phyloP scores from a whole-genome alignment of 129 eudicot species.

The Sambucus nigra region DNA sequence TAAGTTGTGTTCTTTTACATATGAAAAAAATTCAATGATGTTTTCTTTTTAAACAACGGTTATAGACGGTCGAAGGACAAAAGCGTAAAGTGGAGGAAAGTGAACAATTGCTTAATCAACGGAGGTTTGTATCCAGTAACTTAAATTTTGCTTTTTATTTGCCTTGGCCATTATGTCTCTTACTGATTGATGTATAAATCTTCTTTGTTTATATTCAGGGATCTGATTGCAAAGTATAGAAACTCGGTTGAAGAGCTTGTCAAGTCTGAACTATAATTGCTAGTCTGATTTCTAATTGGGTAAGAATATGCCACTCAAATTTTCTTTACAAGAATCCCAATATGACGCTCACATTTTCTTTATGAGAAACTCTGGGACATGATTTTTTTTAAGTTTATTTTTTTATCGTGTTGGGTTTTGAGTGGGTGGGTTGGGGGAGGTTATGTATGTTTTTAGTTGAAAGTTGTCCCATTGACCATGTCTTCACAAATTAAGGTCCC shows the following conservation, averaged over 20 bases:
- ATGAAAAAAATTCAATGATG: background rate
- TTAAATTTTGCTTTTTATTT: background rate
- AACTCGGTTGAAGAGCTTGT: conserved; percentile 72
- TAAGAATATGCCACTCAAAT: background rate
- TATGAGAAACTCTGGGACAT: too few species aligned
- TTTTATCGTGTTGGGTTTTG: too few species aligned
- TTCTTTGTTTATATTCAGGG: conserved; percentile 35
- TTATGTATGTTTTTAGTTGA: background rate
- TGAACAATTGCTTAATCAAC: conserved; percentile 63
- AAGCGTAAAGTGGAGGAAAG: conserved; percentile 70
- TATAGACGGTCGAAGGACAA: conserved; percentile 84
- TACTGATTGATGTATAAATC: conserved; percentile 2
- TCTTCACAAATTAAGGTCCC: background rate
- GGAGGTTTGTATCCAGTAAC: conserved; percentile 42
- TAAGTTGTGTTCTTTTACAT: background rate
- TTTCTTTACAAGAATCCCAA: background rate
- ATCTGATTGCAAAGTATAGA: conserved; percentile 53
- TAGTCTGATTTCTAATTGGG: conserved; percentile 2
- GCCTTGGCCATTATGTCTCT: background rate
- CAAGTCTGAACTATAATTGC: conserved; percentile 36
- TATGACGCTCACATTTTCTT: background rate
- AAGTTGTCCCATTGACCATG: background rate
- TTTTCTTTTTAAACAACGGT: background rate
- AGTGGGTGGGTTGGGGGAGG: background rate
- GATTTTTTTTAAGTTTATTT: background rate